Evolutionary conservation across 2,329 filamentous ascomycete species (phyloP).

Genomic region (Didymella lethalis): DNA sequence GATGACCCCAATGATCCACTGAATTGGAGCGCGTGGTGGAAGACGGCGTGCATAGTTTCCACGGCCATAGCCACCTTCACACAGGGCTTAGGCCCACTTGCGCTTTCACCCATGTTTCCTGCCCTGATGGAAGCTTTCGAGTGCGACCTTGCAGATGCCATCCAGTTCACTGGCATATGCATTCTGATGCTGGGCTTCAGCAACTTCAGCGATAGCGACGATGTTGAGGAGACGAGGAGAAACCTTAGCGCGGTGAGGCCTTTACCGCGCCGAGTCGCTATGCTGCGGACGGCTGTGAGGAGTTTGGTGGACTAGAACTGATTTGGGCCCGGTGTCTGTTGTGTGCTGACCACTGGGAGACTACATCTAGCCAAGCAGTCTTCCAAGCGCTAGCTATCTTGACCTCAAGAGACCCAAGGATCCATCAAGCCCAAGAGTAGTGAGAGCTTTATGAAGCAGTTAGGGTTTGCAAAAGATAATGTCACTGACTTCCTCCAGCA

Average conservation of each 20-base stretch:
- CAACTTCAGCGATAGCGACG: constrained; percentile 54
- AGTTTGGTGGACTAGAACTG: background rate
- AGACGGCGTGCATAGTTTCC: constrained; percentile 58
- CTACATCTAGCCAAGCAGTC: no score
- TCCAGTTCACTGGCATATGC: constrained; percentile 65
- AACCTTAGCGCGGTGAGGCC: background rate
- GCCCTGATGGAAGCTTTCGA: constrained; percentile 65
- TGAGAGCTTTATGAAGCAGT: no score
- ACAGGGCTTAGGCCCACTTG: constrained; percentile 62
- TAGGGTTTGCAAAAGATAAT: no score
- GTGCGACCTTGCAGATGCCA: constrained; percentile 60
- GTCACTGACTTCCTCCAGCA: background rate
- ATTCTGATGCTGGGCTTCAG: constrained; percentile 67
- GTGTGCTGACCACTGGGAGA: background rate
- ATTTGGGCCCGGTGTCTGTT: background rate
- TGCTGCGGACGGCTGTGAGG: background rate
- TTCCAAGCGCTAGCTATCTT: no score
- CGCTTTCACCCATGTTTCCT: constrained; percentile 67
- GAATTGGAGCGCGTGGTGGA: constrained; percentile 62
- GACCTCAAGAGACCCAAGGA: no score
- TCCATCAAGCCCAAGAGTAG: no score
- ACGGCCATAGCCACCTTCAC: constrained; percentile 59
- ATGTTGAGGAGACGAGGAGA: background rate
- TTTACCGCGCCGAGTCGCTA: background rate
- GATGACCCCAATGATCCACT: constrained; percentile 61